Base-by-base conservation (phyloP, 208 protist genomes). In the Spongospora subterranea region DNA sequence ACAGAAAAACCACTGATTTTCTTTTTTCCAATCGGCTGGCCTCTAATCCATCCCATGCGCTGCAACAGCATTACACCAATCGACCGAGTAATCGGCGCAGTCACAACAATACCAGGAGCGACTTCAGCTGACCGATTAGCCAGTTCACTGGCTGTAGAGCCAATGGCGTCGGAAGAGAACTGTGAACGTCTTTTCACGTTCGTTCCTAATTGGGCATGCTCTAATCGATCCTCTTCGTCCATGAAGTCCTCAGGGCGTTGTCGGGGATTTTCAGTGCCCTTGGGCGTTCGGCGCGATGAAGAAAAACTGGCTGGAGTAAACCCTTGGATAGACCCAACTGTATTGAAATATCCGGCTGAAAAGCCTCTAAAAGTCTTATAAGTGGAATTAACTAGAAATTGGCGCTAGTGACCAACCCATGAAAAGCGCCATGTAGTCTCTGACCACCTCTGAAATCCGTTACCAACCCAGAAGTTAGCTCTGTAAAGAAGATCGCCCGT, bases 321-420 rank as follows among this genome's bases (percentile, higher is more conserved):
- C 17, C 71, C 71, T 20, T 35, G 35, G 13, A 82, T 35, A 13
- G 71, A 82, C 71, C 71, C 71, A 43, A 82, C 71, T n/a, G 71
- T 82, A n/a, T 82, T 82, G 71, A 82, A 82, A 43, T 82, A 82
- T 20, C 71, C 71, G n/a, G 71, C 71, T 39, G 71, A 82, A 13
- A 35, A 82, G 17, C 71, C 71, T 45, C 71, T 82, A 29, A 17
- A 65, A 17, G 40, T 43, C 35, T 13, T 20, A 39, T 35, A n/a
- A 45, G 6, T 40, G 6, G 11, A 43, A 45, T 43, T 43, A 43
- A 43, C 13, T 82, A 20, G n/a, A 20, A 82, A 43, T n/a, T 43
- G 35, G 6, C 35, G 13, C 17, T 35, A 39, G n/a, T 82, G 6
- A n/a, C 35, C 35, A 40, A 82, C 71, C 71, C 71, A 82, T 82